These are phyloP conservation scores for Salix arbutifolia DNA, from an alignment of 345 rosid genomes.

Conservation along the genomic window DNA sequence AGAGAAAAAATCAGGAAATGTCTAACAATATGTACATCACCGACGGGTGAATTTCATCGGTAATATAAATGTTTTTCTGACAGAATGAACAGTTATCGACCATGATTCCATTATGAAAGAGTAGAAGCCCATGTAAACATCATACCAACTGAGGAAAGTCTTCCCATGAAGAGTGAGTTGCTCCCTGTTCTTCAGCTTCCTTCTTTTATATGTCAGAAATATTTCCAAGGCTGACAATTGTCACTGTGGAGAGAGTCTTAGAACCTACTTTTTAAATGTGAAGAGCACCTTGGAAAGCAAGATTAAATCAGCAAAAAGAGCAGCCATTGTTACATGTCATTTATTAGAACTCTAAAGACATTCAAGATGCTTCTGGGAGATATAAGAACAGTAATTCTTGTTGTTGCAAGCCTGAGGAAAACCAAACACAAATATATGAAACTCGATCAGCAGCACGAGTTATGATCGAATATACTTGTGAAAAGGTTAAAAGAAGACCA, in stretches of 20 bases:
- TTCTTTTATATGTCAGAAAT: slow-evolving; percentile 55
- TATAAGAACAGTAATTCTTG: slow-evolving; percentile 12
- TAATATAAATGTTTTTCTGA: too few relatives aligned
- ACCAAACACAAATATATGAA: neutral
- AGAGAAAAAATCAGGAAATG: too few relatives aligned
- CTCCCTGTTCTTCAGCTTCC: slow-evolving; percentile 67
- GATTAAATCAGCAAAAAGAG: slow-evolving; percentile 56
- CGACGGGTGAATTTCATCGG: too few relatives aligned
- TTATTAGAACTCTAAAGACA: neutral
- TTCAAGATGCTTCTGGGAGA: neutral
- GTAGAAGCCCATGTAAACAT: neutral
- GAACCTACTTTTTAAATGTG: slow-evolving; percentile 62
- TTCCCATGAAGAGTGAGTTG: slow-evolving; percentile 76
- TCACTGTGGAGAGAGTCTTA: neutral
- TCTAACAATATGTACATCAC: too few relatives aligned
- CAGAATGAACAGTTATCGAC: too few relatives aligned
- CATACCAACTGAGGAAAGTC: slow-evolving; percentile 63
- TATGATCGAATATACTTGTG: neutral
- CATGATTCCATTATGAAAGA: neutral
- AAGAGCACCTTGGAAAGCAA: slow-evolving; percentile 59
- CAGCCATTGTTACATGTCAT: neutral
- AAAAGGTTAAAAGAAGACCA: neutral
- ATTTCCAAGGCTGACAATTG: slow-evolving; percentile 47
- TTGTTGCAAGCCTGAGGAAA: slow-evolving; percentile 69
- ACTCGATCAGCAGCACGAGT: neutral